Conservation (phyloP, 2,329 filamentous ascomycete genomes). For the Cryphonectria naterciae region DNA sequence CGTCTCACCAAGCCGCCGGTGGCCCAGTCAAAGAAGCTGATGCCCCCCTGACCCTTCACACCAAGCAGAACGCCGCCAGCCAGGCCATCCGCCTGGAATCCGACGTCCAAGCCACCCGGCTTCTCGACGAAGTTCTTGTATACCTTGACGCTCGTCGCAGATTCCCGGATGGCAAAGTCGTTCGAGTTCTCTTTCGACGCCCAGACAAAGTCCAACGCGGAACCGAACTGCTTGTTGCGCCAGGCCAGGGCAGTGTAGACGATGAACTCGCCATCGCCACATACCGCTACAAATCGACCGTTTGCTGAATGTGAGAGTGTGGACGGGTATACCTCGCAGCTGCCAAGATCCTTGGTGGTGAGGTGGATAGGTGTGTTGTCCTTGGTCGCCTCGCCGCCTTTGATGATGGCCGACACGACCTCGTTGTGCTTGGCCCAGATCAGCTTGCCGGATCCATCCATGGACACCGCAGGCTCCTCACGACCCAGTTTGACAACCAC, state of each 20-base stretch:
- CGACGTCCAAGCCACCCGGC: conserved; percentile 84
- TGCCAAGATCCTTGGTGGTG: conserved; percentile 91
- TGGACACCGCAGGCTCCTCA: conserved; percentile 95
- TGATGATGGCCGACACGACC: conserved; percentile 92
- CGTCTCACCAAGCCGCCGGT: conserved; percentile 85
- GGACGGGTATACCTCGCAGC: conserved; percentile 95
- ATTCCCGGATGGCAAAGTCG: conserved; percentile 96
- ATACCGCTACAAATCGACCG: conserved; percentile 80
- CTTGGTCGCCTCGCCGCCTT: conserved; percentile 84
- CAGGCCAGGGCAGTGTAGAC: conserved; percentile 97
- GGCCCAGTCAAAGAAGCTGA: conserved; percentile 97
- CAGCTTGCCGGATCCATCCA: conserved; percentile 94
- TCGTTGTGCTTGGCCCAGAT: conserved; percentile 97
- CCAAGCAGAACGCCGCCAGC: conserved; percentile 88
- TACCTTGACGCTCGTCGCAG: conserved; percentile 89
- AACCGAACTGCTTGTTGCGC: conserved; percentile 96
- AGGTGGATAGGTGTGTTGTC: conserved; percentile 86
- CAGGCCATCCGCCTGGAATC: conserved; percentile 91
- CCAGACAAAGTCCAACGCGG: conserved; percentile 95
- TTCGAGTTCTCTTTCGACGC: conserved; percentile 97
- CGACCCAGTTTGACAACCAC: conserved; percentile 97
- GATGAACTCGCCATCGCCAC: conserved; percentile 97
- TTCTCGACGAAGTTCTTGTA: conserved; percentile 99
- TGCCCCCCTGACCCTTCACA: conserved; percentile 91
- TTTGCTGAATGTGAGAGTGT: conserved; percentile 96